phyloP scores from a whole-genome alignment of 2,329 filamentous ascomycete genomes.

The Trichoderma brevicompactum region DNA sequence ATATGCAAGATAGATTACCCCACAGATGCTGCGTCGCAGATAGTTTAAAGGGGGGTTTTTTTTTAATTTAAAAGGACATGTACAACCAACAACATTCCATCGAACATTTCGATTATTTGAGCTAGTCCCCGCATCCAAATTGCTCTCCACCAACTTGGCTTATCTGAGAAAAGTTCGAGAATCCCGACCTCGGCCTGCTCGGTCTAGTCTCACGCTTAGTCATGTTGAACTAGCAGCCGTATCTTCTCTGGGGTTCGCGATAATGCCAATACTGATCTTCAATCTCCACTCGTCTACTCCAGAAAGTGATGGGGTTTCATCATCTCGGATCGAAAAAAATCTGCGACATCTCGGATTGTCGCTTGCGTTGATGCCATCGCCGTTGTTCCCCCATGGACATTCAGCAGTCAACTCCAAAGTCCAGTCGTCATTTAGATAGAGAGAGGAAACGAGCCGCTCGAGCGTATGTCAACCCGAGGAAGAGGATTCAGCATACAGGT shows the following conservation, averaged over 20 bases:
- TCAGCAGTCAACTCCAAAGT: slow-evolving; percentile 16
- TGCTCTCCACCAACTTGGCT: neutral
- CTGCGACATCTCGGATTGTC: slow-evolving; percentile 21
- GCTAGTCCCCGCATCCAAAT: slow-evolving; percentile 12
- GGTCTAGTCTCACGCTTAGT: slow-evolving; percentile 19
- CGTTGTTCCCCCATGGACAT: slow-evolving; percentile 20
- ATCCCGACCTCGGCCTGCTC: slow-evolving; percentile 21
- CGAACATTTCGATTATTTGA: neutral
- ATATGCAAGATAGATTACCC: neutral
- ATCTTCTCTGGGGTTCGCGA: slow-evolving; percentile 1
- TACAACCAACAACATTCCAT: neutral
- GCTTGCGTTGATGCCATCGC: slow-evolving; percentile 18
- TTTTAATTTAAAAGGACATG: neutral
- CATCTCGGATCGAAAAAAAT: slow-evolving; percentile 1
- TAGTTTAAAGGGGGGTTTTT: neutral
- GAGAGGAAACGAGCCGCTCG: slow-evolving; percentile 26
- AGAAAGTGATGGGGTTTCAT: slow-evolving; percentile 14
- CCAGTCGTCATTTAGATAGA: slow-evolving; percentile 22
- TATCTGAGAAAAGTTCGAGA: neutral
- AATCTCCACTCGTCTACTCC: slow-evolving; percentile 6
- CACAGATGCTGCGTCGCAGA: neutral
- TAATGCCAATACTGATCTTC: neutral
- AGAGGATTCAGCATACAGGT: neutral
- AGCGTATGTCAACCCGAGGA: slow-evolving; percentile 17
- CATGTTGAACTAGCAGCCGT: slow-evolving; percentile 5